Base-by-base conservation (phyloP, 129 eudicot species). In the Erigeron canadensis region DNA sequence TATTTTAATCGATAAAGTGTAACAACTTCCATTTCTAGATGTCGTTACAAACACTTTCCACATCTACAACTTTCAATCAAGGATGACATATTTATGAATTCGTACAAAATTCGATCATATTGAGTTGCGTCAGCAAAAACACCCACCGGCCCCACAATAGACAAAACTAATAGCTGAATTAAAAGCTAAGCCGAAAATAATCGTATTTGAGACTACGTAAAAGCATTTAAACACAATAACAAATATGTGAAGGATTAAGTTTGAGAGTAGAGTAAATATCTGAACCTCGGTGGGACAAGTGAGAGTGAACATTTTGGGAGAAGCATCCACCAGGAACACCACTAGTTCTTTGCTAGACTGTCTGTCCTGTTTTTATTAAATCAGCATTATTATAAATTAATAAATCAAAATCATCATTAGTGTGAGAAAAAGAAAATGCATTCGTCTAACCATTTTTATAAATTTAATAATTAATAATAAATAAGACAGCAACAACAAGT, bases 241-340 rank as follows among this genome's bases (percentile, higher is more conserved):
- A 56, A 44, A 43, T 13, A 12, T 15, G 4, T 53, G 7, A 6
- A n/a, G n/a, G 19, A 51, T 19, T 17, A 76, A 18, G 39, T 59
- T 69, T 13, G 59, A 9, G 9, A 68, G 21, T 19, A n/a, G 10
- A 22, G 42, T 38, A 70, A 50, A 5, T 59, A 5, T 71, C n/a
- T 82, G 38, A 43, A 89, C 98, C 87, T 81, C 80, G 16, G 34
- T 28, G 34, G 79, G 75, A 66, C 87, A 80, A 67, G 89, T 80
- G 72, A 80, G 59, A 86, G 63, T 75, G 80, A 90, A 87, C 99
- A 94, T 90, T 83, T 86, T 94, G 7, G 99, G 99, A 7, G 97
- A 94, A 84, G 97, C 96, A 73, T 94, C 99, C 64, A 90, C 88
- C 68, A 94, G 65, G 67, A 87, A 94, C 45, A 94, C 99, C 79